Evolutionary conservation across 257 asterid species (phyloP), one percentile per base, ranked within the genome.

Genomic region (Capsicum baccatum): DNA sequence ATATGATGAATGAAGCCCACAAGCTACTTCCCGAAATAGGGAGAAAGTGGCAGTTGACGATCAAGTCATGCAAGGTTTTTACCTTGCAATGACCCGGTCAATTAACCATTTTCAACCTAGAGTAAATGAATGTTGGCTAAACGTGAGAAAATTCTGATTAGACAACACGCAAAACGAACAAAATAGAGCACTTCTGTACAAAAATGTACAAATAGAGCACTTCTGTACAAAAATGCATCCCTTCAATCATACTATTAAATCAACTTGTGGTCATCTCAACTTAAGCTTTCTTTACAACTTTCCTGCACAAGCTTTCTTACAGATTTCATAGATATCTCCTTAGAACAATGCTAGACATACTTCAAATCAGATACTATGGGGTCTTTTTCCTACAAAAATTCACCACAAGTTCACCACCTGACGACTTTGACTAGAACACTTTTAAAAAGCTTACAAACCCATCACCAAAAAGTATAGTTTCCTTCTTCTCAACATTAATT

Each of bases 141-240:
- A 47, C 10, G 16, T n/a, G 58, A n/a, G 79, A 42, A 70, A 16
- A 71, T 17, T 15, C 33, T 44, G 57, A 19, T 44, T 17, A 44
- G 79, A 17, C 58, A 54, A 78, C 81, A 78, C 14, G 26, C 64
- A 78, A 26, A 9, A 26, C 64, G 3, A 78, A 78, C 26, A 78
- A 26, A 14, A 26, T 63, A 16, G 55, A 16, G 11, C 26, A 69
- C 13, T 69, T 69, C 11, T 69, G 14, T 8, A 26, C 16, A 69
- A 69, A 69, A 8, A 39, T 16, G 14, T 69, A 64, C 1, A 64
- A 21, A 26, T 63, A 16, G 55, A 16, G 11, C 26, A 69, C 13
- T 69, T 69, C 11, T 69, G 14, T 8, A 26, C 16, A 69, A 69
- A 69, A 16, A 42, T 69, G 79, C 55, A 67, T 14, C 21, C 21